These are phyloP conservation scores for Dendrobium chrysotoxum DNA, from an alignment of 106 monocot genomes.

Conservation along the genomic window DNA sequence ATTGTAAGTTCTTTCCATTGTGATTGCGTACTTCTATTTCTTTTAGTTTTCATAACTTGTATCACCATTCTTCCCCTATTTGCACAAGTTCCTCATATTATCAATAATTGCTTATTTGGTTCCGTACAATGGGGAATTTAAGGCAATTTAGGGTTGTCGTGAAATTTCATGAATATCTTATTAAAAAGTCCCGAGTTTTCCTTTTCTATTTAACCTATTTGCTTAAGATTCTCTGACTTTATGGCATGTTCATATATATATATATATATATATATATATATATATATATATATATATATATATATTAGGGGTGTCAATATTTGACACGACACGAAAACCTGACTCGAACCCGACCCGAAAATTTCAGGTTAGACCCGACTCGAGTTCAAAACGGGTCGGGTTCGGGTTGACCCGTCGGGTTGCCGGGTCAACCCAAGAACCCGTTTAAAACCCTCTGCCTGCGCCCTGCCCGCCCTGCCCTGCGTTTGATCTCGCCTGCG, in stretches of 20 bases:
- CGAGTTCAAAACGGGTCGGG: no score
- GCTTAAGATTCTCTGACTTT: neutral
- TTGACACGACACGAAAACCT: no score
- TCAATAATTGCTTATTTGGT: neutral
- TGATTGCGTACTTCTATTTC: neutral
- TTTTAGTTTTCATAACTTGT: neutral
- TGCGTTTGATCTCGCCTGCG: no score
- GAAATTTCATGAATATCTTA: slow-evolving; percentile 5
- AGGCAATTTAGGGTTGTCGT: neutral
- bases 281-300: no score
- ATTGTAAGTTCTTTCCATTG: slow-evolving; percentile 55
- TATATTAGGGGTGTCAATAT: no score
- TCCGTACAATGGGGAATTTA: neutral
- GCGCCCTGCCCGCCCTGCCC: no score
- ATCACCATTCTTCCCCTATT: neutral
- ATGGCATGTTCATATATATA: neutral
- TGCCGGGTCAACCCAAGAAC: no score
- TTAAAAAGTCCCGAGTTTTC: neutral
- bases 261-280: no score
- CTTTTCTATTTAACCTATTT: neutral
- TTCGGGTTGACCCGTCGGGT: no score
- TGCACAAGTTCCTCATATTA: neutral
- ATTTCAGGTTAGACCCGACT: no score
- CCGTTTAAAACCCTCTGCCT: no score
- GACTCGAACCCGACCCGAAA: no score